These are phyloP conservation scores for Aspergillus ruber DNA, from an alignment of 2,329 filamentous ascomycete species.

Conservation along the genomic window DNA sequence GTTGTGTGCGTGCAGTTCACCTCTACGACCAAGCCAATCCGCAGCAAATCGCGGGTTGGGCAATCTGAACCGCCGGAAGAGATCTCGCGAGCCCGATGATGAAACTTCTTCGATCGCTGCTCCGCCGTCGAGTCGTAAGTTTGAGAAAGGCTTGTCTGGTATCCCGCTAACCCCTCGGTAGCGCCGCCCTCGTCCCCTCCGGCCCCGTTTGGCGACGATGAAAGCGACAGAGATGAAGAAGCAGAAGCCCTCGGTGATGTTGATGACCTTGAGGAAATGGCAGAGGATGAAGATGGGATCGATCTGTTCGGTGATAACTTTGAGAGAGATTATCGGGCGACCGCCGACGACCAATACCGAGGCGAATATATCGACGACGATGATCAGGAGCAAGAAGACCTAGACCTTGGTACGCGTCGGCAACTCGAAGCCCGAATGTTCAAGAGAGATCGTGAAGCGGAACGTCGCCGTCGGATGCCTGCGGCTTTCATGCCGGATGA, in stretches of 20 bases:
- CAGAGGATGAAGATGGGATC: constrained; percentile 63
- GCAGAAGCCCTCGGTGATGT: constrained; percentile 57
- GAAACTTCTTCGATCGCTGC: constrained; percentile 51
- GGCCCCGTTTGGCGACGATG: constrained; percentile 44
- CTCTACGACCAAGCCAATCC: constrained; percentile 70
- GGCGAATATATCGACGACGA: constrained; percentile 59
- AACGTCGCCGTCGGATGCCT: constrained; percentile 54
- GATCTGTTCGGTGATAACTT: constrained; percentile 64
- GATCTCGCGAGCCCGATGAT: constrained; percentile 59
- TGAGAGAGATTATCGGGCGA: constrained; percentile 53
- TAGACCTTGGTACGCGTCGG: constrained; percentile 53
- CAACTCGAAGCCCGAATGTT: constrained; percentile 58
- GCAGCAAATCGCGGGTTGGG: constrained; percentile 71
- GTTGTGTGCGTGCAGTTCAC: constrained; percentile 55
- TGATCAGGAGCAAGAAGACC: constrained; percentile 53
- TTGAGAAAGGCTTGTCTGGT: neutral
- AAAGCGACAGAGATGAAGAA: constrained; percentile 46
- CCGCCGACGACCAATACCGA: constrained; percentile 47
- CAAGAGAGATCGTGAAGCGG: constrained; percentile 55
- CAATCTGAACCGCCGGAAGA: constrained; percentile 52
- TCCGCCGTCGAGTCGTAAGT: constrained; percentile 59
- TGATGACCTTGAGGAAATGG: constrained; percentile 62
- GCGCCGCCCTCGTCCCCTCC: constrained; percentile 56
- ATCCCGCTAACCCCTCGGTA: constrained; percentile 13
- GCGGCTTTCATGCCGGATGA: constrained; percentile 63